Evolutionary conservation across 164 flowering plant genomes (phyloP), one percentile per base, ranked within the genome.

Genomic region (Berberis vulgaris): DNA sequence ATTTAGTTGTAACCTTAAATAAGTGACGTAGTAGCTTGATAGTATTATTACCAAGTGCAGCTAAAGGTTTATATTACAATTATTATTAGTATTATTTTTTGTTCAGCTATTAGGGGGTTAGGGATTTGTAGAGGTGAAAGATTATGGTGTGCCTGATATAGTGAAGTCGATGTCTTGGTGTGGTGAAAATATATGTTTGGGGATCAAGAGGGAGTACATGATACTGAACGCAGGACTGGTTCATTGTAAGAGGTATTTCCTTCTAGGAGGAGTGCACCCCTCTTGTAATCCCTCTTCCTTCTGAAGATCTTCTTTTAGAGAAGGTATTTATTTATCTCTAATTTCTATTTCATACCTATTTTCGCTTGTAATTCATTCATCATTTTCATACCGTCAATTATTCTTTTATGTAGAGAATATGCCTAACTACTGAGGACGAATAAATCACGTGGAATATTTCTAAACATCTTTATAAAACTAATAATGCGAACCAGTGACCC

Each of bases 81-180:
- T 3, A 4, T 2, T 2, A 52, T 47, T 26, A n/a, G n/a, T 52
- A 4, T 2, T 11, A n/a, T 4, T 4, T 12, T 52, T 4, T 9
- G 13, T 6, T 52, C 54, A 46, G 63, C 76, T 53, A 65, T 50
- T 69, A 95, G 99, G 92, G n/a, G 97, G 97, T 6, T 73, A 96
- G 26, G 97, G 93, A 39, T 91, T 95, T 72, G 97, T 91, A 68
- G 99, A 95, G 85, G 94, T 95, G 70, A 91, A 91, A 77, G 99
- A 95, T 50, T 91, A 84, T 81, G 86, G 87, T 4, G 85, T 95
- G 66, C 96, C 97, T 1, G 99, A 95, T 70, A 62, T 75, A 8
- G 94, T 95, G 60, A 95, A 91, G 73, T 89, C 97, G 40, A 88
- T 95, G 89, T 65, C 94, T 49, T 95, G 99, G 99, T 91, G 97